These are phyloP conservation scores for Glycine soja DNA, from an alignment of 306 rosid species.

Conservation along the genomic window DNA sequence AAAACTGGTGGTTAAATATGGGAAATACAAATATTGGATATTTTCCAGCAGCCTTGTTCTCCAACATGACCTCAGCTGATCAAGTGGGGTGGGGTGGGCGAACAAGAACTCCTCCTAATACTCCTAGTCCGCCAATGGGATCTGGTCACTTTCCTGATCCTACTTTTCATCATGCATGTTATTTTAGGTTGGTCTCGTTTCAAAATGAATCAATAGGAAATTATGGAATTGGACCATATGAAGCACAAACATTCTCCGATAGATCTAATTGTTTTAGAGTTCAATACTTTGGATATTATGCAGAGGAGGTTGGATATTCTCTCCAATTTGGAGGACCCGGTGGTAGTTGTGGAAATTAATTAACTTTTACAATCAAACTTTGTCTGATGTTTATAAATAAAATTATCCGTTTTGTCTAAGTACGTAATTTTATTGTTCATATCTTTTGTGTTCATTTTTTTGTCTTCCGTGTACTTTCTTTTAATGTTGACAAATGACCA, in stretches of 20 bases:
- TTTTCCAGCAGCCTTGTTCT: constrained; percentile 8
- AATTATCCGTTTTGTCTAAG: too few relatives aligned
- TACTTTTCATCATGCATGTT: not conserved
- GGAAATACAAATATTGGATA: not conserved
- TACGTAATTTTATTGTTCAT: too few relatives aligned
- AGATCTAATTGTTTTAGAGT: not conserved
- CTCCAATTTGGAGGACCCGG: constrained; percentile 31
- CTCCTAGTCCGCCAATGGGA: constrained; percentile 21
- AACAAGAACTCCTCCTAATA: not conserved
- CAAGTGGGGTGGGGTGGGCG: constrained; percentile 39
- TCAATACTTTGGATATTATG: not conserved
- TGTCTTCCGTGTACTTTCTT: too few relatives aligned
- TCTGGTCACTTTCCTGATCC: not conserved
- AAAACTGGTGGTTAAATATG: not conserved
- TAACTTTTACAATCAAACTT: not conserved
- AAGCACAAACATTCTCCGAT: fast-evolving
- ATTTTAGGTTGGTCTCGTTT: not conserved
- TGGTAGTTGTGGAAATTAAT: not conserved
- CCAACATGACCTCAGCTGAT: not conserved
- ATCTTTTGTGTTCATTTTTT: too few relatives aligned
- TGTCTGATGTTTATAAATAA: too few relatives aligned
- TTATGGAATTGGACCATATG: not conserved
- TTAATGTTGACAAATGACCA: too few relatives aligned
- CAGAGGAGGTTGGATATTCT: not conserved
- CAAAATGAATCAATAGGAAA: not conserved